phyloP scores from a whole-genome alignment of 352 stramenopile genomes.

The Aphanomyces cochlioides region DNA sequence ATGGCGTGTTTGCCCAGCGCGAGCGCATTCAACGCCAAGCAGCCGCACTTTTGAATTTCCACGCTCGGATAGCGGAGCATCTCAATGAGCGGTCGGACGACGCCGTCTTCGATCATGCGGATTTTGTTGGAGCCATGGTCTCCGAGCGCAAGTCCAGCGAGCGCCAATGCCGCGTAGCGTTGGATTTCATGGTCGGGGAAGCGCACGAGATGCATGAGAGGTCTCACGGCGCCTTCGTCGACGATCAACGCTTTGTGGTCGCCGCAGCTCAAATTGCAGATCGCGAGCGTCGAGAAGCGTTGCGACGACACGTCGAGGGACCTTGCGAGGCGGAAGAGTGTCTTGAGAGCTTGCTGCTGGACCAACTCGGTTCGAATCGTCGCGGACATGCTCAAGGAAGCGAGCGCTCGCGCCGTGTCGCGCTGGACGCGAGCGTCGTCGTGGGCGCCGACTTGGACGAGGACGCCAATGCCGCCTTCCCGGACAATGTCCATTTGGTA shows the following conservation, averaged over 20 bases:
- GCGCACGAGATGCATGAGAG: conserved; percentile 90
- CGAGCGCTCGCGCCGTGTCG: conserved; percentile 88
- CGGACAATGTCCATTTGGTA: conserved; percentile 87
- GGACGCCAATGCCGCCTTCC: conserved; percentile 74
- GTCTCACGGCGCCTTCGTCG: conserved; percentile 88
- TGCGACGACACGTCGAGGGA: conserved; percentile 91
- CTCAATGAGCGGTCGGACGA: conserved; percentile 89
- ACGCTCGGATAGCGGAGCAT: conserved; percentile 91
- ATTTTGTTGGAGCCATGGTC: conserved; percentile 92
- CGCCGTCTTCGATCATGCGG: conserved; percentile 89
- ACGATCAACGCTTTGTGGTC: conserved; percentile 89
- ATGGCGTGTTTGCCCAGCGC: conserved; percentile 77
- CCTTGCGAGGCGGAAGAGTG: conserved; percentile 91
- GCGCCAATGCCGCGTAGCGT: conserved; percentile 88
- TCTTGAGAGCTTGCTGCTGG: conserved; percentile 69
- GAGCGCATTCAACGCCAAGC: conserved; percentile 89
- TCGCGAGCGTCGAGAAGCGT: conserved; percentile 91
- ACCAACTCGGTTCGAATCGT: conserved; percentile 84
- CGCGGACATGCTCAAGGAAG: conserved; percentile 86
- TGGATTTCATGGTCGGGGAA: conserved; percentile 96
- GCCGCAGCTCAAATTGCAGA: conserved; percentile 89
- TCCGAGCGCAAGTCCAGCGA: conserved; percentile 90
- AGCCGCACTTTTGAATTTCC: conserved; percentile 90
- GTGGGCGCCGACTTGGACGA: conserved; percentile 65
- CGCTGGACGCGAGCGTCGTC: conserved; percentile 92